Percentiles rank a stretch among this genome's conserved stretches.
These are phyloP conservation scores for Omphalotus guepiniiformis DNA, from an alignment of 768 basidiomycete species.

Conservation along the genomic window DNA sequence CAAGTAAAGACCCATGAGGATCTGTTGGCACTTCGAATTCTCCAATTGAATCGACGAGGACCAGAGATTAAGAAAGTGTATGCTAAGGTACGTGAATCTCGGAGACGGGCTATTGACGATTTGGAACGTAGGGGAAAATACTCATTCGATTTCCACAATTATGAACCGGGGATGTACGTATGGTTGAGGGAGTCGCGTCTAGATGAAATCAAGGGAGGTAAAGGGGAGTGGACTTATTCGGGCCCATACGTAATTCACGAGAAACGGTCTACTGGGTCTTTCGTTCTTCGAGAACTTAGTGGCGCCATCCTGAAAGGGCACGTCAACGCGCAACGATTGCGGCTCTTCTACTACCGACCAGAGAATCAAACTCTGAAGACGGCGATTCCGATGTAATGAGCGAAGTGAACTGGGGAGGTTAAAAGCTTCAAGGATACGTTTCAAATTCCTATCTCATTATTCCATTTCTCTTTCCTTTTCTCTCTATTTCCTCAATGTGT, in stretches of 20 bases:
- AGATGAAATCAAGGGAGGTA: constrained; percentile 24
- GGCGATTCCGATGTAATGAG: too few relatives aligned
- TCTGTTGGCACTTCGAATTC: constrained; percentile 18
- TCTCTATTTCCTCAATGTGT: too few relatives aligned
- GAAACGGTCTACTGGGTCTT: neutral
- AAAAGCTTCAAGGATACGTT: too few relatives aligned
- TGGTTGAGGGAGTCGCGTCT: constrained; percentile 26
- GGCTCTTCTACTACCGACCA: constrained; percentile 8
- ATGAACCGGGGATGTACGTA: constrained; percentile 25
- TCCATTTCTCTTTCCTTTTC: too few relatives aligned
- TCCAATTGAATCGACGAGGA: constrained; percentile 20
- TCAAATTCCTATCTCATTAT: too few relatives aligned
- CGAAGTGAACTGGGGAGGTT: too few relatives aligned
- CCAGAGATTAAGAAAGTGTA: constrained; percentile 11
- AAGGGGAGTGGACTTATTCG: constrained; percentile 23
- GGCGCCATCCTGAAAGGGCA: constrained; percentile 6
- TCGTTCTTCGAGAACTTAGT: constrained; percentile 6
- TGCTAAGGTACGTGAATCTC: constrained; percentile 9
- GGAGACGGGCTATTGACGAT: constrained; percentile 19
- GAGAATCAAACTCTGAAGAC: constrained; percentile 10
- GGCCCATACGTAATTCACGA: constrained; percentile 21
- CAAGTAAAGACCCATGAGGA: constrained; percentile 17
- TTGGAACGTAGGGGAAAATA: constrained; percentile 14
- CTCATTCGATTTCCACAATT: constrained; percentile 15
- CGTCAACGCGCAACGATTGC: constrained; percentile 1